Conservation (phyloP, 352 stramenopile species). For the Pythium folliculosum region DNA sequence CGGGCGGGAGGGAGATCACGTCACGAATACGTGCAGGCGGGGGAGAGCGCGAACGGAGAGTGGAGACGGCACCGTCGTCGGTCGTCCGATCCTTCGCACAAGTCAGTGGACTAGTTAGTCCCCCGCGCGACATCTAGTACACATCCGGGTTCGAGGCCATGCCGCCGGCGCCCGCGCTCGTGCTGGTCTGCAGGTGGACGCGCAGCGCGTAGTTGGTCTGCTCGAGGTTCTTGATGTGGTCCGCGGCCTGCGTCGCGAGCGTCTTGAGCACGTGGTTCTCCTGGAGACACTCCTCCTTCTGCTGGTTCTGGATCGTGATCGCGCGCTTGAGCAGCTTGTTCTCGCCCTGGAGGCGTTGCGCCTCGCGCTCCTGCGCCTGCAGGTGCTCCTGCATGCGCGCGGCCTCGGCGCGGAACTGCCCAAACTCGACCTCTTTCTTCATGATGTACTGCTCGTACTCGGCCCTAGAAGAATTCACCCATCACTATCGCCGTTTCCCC, state of each 20-base stretch:
- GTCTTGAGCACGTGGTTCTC: constrained; percentile 78
- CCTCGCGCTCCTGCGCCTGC: constrained; percentile 50
- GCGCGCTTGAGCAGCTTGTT: constrained; percentile 86
- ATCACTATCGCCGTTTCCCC: not conserved
- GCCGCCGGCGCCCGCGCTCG: constrained; percentile 30
- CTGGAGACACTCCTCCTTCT: constrained; percentile 79
- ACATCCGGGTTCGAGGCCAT: constrained; percentile 57
- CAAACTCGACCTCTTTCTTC: constrained; percentile 78
- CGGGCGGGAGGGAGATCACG: not conserved
- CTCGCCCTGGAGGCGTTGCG: constrained; percentile 69
- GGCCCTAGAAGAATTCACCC: constrained; percentile 27
- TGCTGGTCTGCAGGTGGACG: constrained; percentile 86
- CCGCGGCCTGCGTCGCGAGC: constrained; percentile 72
- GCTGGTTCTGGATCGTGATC: constrained; percentile 86
- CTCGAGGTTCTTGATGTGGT: constrained; percentile 87
- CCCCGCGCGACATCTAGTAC: constrained; percentile 42
- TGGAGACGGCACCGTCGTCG: not conserved
- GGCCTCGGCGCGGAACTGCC: constrained; percentile 60
- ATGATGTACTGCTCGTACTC: constrained; percentile 86
- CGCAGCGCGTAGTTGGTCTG: constrained; percentile 87
- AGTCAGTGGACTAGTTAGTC: not conserved
- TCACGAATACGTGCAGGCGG: constrained; percentile 8
- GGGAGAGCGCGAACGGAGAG: not conserved
- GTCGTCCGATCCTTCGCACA: not conserved
- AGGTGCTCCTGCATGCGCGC: constrained; percentile 43